These are phyloP conservation scores for Eimeria acervulina DNA, from an alignment of 169 alveolate species.

Conservation along the genomic window DNA sequence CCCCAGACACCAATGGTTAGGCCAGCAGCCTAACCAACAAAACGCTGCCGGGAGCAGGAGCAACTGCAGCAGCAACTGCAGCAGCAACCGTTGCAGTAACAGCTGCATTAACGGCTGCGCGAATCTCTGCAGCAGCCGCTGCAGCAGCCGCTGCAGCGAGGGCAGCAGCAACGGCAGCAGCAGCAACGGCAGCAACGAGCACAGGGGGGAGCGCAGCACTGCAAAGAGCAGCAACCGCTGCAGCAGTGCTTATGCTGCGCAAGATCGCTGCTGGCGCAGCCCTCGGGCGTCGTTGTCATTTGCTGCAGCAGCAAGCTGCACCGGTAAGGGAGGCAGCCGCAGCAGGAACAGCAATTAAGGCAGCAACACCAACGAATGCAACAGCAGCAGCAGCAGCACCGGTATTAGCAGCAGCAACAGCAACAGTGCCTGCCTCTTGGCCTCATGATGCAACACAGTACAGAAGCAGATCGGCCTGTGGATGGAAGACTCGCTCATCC, in stretches of 20 bases:
- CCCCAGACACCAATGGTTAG: background rate
- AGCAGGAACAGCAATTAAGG: background rate
- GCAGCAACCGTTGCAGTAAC: conserved; percentile 7
- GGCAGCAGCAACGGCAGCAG: background rate
- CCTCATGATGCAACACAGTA: background rate
- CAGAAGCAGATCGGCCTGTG: conserved; percentile 19
- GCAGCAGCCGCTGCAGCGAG: background rate
- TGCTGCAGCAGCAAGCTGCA: conserved; percentile 44
- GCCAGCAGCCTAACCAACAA: background rate
- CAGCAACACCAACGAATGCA: background rate
- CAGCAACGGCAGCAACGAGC: background rate
- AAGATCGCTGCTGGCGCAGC: background rate
- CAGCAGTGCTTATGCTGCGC: conserved; percentile 53
- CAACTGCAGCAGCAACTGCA: conserved; percentile 48
- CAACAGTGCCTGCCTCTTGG: background rate
- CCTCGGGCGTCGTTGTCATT: background rate
- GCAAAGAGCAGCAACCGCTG: background rate
- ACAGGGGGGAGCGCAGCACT: background rate
- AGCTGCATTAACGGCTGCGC: conserved; percentile 34
- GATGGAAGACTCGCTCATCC: background rate
- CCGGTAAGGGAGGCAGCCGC: background rate
- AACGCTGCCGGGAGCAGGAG: background rate
- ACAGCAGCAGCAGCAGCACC: background rate
- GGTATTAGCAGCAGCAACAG: background rate
- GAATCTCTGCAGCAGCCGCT: background rate